These are phyloP conservation scores for Fraxinus floribunda DNA, from an alignment of 305 asterid species.

Conservation along the genomic window DNA sequence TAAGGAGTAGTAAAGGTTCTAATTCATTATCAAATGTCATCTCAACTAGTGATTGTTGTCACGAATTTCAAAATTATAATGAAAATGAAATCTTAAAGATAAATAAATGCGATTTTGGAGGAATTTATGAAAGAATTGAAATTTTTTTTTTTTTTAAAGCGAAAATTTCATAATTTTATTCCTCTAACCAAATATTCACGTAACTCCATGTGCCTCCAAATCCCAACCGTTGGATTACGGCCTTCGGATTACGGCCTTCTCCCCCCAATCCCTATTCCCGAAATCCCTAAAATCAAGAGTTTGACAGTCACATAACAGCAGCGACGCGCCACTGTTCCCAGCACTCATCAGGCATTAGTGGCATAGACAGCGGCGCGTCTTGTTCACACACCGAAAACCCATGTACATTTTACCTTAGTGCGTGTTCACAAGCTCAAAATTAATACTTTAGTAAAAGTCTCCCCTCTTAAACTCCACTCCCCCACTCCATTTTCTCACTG, in stretches of 20 bases:
- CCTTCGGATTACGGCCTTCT: neutral
- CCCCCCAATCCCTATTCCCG: conserved; percentile 12
- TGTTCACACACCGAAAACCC: neutral
- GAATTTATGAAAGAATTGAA: no score
- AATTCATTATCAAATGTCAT: no score
- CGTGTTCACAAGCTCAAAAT: neutral
- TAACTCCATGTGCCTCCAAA: neutral
- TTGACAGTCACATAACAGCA: neutral
- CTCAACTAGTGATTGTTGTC: no score
- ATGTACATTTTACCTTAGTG: conserved; percentile 1
- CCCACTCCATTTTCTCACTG: conserved; percentile 22
- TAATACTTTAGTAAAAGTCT: conserved; percentile 3
- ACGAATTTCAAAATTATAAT: no score
- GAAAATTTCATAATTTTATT: neutral
- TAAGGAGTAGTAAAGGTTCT: no score
- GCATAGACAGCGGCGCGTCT: conserved; percentile 32
- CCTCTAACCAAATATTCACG: neutral
- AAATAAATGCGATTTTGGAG: no score
- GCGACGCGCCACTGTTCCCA: conserved; percentile 30
- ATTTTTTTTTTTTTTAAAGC: neutral
- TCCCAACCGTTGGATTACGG: neutral
- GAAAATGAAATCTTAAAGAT: no score
- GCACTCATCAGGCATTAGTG: conserved; percentile 37
- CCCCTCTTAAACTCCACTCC: neutral
- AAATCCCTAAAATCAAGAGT: neutral